Evolutionary conservation across 768 basidiomycete species (phyloP), one percentile per base, ranked within the genome.

Genomic region (Agrocybe pediades): DNA sequence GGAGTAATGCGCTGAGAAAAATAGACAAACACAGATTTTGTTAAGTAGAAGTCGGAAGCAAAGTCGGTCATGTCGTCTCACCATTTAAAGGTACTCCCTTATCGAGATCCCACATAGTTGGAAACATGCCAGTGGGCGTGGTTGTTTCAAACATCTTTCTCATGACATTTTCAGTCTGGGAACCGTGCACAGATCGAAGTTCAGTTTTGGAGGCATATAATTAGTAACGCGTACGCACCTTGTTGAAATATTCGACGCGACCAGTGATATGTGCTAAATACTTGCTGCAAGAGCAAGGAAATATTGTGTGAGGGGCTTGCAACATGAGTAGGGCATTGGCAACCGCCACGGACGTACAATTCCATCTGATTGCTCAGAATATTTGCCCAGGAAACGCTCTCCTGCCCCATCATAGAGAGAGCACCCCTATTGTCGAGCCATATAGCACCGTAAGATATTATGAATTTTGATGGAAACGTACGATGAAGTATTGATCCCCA

Each of bases 201-300:
- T 36, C n/a, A 36, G n/a, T 36, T 15, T 36, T 13, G 33, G 33
- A 15, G 33, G 4, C 3, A 7, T 21, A 20, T 43, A 8, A 4
- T 19, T 21, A 43, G 3, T 43, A 19, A 21, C 21, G 13, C 41
- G n/a, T n/a, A 26, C 75, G 20, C 33, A 75, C 78, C 64, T 72
- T 77, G 54, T 83, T 75, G 54, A 72, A 80, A 65, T 86, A 88
- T 40, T 79, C 78, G 26, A 79, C 71, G 52, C 87, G 83, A 7
- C 87, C 88, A 1, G 90, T 92, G 2, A 88, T 65, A 64, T 88
- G 83, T 2, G 88, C 88, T 0, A 94, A 78, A 58, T 92, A 92
- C 87, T 92, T 51, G 81, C 90, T 68, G 61, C 3, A 59, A 46
- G 4, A 56, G 59, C 13, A 27, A 53, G 27, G 53, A 51, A 27